phyloP scores from a whole-genome alignment of 2,329 filamentous ascomycete genomes.

The Chaetomium olivaceum region DNA sequence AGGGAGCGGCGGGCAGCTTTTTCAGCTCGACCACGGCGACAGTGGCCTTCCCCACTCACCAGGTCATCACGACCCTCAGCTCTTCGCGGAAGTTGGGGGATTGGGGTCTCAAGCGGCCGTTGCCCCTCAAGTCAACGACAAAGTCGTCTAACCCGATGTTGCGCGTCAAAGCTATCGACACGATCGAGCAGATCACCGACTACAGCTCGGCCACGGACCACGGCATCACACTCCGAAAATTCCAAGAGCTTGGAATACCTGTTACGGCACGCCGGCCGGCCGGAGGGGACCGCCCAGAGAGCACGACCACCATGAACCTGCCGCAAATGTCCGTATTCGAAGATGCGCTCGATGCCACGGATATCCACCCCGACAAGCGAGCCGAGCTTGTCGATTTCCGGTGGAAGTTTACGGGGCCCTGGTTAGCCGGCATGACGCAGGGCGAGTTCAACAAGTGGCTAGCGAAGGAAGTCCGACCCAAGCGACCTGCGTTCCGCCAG shows the following conservation, averaged over 20 bases:
- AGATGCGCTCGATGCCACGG: constrained; percentile 56
- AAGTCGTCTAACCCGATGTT: constrained; percentile 73
- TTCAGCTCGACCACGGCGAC: constrained; percentile 70
- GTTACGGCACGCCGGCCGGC: constrained; percentile 54
- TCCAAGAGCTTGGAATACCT: constrained; percentile 76
- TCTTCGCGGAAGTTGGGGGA: constrained; percentile 76
- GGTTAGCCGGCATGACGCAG: constrained; percentile 63
- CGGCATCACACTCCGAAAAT: constrained; percentile 78
- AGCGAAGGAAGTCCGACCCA: constrained; percentile 53
- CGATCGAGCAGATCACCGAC: constrained; percentile 84
- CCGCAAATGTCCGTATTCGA: constrained; percentile 59
- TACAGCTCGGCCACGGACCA: constrained; percentile 83
- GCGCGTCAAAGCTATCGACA: constrained; percentile 76
- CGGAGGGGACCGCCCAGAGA: background rate
- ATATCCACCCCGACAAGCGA: constrained; percentile 39
- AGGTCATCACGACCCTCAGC: constrained; percentile 76
- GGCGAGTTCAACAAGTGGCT: constrained; percentile 61
- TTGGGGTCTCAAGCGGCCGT: constrained; percentile 86
- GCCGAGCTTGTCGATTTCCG: constrained; percentile 48
- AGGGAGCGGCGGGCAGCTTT: constrained; percentile 49
- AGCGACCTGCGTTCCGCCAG: constrained; percentile 55
- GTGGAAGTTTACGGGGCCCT: constrained; percentile 69
- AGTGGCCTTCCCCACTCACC: constrained; percentile 74
- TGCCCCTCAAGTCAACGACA: constrained; percentile 75
- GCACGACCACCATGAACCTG: constrained; percentile 23